Percentiles rank a stretch among this genome's conserved stretches.
These are phyloP conservation scores for Monosporozyma siamensis DNA, from an alignment of 805 yeast genomes.

Conservation along the genomic window DNA sequence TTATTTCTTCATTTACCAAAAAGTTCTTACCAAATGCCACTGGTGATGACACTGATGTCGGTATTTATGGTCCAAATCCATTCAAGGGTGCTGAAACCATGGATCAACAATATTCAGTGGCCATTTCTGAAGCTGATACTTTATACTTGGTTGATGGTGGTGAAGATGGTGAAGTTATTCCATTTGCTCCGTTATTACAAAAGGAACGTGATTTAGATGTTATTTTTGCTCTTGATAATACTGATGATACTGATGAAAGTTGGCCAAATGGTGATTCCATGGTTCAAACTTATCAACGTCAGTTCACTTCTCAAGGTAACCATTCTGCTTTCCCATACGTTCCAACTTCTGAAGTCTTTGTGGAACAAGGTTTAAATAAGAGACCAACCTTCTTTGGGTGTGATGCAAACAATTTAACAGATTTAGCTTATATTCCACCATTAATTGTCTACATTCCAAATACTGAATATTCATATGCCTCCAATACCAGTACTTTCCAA, in stretches of 20 bases:
- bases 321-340: constrained; percentile 70
- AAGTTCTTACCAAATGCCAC: constrained; percentile 39
- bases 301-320: constrained; percentile 43
- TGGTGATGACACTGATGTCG: constrained; percentile 51
- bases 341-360: constrained; percentile 57
- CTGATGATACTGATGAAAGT: constrained; percentile 46
- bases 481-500: constrained; percentile 66
- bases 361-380: constrained; percentile 51
- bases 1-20: constrained; percentile 28
- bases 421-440: constrained; percentile 53
- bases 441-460: constrained; percentile 72
- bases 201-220: constrained; percentile 51
- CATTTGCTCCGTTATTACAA: constrained; percentile 52
- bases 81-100: constrained; percentile 38
- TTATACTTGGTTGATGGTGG: constrained; percentile 64
- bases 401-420: constrained; percentile 52
- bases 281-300: constrained; percentile 48
- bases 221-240: constrained; percentile 55
- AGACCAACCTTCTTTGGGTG: constrained; percentile 82
- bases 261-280: constrained; percentile 68
- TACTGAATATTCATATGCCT: constrained; percentile 49
- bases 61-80: constrained; percentile 65
- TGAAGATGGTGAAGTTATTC: constrained; percentile 55
- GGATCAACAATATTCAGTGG: constrained; percentile 26
- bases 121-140: constrained; percentile 34